Evolutionary conservation across 441 rosid genomes (phyloP).

Genomic region (Breynia disticha): DNA sequence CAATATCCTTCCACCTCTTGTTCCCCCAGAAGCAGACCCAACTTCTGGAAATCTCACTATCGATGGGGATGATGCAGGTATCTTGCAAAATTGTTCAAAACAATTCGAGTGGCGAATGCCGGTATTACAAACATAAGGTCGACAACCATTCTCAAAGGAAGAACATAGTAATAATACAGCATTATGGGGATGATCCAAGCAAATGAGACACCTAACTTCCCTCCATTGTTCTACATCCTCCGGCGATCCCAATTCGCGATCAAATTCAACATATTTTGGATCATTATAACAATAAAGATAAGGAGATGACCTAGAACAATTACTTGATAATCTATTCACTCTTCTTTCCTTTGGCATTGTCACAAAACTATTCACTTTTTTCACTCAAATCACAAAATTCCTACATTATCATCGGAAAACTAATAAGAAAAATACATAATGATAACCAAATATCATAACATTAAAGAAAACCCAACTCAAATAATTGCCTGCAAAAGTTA

Average conservation of each 20-base stretch:
- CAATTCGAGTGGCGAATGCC: slow-evolving; percentile 59
- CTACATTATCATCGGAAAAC: no score
- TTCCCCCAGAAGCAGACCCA: slow-evolving; percentile 17
- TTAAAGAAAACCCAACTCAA: no score
- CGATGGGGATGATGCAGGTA: slow-evolving; percentile 27
- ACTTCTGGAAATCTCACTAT: neutral
- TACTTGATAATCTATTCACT: slow-evolving; percentile 25
- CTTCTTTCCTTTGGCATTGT: slow-evolving; percentile 46
- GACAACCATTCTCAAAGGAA: slow-evolving; percentile 48
- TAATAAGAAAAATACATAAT: no score
- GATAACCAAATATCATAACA: no score
- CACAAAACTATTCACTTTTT: no score
- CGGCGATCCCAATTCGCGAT: slow-evolving; percentile 14
- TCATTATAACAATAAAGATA: neutral
- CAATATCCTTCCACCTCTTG: slow-evolving; percentile 11
- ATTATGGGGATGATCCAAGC: slow-evolving; percentile 65
- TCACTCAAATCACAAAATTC: no score
- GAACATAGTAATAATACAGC: slow-evolving; percentile 45
- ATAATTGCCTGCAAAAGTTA: no score
- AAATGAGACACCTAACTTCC: slow-evolving; percentile 50
- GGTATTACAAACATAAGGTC: slow-evolving; percentile 53
- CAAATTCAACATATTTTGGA: slow-evolving; percentile 2
- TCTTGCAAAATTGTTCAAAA: slow-evolving; percentile 52
- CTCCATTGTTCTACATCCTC: slow-evolving; percentile 43
- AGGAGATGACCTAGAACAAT: slow-evolving; percentile 10